Evolutionary conservation across 352 stramenopile species (phyloP).

Genomic region (Nothophytophthora sp.): DNA sequence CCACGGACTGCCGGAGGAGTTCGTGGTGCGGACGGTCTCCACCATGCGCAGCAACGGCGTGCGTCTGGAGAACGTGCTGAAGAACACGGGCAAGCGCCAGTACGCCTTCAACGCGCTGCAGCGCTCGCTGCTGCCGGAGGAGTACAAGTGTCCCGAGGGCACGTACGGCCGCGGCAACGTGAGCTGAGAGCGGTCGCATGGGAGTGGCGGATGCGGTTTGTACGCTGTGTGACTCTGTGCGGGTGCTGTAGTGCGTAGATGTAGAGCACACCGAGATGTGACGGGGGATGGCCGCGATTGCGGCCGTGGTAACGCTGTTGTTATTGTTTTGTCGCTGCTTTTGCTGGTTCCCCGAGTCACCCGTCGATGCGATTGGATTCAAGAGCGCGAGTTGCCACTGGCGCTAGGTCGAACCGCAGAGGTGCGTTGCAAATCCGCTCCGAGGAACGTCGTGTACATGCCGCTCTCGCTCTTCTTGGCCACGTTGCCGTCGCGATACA

Average conservation of each 20-base stretch:
- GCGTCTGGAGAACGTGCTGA: conserved; percentile 69
- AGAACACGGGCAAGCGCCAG: conserved; percentile 78
- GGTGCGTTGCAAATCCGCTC: conserved; percentile 57
- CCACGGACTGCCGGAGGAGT: conserved; percentile 59
- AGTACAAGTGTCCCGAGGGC: conserved; percentile 80
- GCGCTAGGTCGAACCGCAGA: conserved; percentile 14
- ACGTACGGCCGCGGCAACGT: conserved; percentile 82
- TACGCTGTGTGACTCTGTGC: too few relatives aligned
- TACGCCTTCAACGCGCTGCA: conserved; percentile 80
- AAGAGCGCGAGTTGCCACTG: not conserved
- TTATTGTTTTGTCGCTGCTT: not conserved
- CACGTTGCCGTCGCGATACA: conserved; percentile 69
- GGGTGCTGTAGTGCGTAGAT: too few relatives aligned
- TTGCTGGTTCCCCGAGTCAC: not conserved
- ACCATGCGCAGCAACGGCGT: conserved; percentile 81
- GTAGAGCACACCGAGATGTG: too few relatives aligned
- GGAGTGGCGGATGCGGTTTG: too few relatives aligned
- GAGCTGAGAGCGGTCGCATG: conserved; percentile 29
- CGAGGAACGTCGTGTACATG: conserved; percentile 76
- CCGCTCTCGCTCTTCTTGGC: conserved; percentile 61
- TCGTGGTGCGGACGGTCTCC: conserved; percentile 61
- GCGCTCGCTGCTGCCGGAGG: conserved; percentile 71
- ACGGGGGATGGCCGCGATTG: too few relatives aligned
- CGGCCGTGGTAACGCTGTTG: not conserved
- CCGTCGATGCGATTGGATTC: not conserved